These are phyloP conservation scores for Phytophthora palmivora DNA, from an alignment of 352 stramenopile genomes.

Conservation along the genomic window DNA sequence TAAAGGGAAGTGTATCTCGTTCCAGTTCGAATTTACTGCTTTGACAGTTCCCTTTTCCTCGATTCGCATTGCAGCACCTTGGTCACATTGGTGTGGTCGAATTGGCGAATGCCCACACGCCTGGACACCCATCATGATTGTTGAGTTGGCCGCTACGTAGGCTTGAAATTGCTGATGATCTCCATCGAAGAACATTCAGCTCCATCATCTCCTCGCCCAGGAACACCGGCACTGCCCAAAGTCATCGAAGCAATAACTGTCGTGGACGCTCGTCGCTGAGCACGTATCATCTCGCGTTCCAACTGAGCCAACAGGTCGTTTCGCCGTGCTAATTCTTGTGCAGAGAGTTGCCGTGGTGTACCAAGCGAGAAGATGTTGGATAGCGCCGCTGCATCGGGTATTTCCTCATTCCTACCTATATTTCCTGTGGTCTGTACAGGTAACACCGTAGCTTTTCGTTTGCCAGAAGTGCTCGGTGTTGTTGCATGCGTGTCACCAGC, in stretches of 20 bases:
- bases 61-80: conserved; percentile 10
- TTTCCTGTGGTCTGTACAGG: conserved; percentile 1
- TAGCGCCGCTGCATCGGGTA: conserved; percentile 35
- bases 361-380: conserved; percentile 71
- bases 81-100: conserved; percentile 13
- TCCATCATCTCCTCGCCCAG: conserved; percentile 1
- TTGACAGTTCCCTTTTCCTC: conserved; percentile 3
- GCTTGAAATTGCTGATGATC: conserved; percentile 43
- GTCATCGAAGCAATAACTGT: conserved; percentile 44
- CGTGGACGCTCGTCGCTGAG: conserved; percentile 38
- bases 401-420: conserved; percentile 7
- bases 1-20: conserved; percentile 38
- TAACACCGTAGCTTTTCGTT: conserved; percentile 14
- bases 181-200: conserved; percentile 15
- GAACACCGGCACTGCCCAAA: conserved; percentile 12
- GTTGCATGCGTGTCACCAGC: conserved; percentile 1
- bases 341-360: conserved; percentile 59
- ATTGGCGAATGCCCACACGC: conserved; percentile 24
- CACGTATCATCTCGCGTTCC: conserved; percentile 41
- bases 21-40: conserved; percentile 61
- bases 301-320: conserved; percentile 62
- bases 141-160: conserved; percentile 52
- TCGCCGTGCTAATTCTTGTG: conserved; percentile 50
- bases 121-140: conserved; percentile 24
- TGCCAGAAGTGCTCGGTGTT: conserved; percentile 1